Percentiles rank a stretch among this genome's conserved stretches.
Evolutionary conservation across 176 grass and related monocot genomes (phyloP).

Genomic region (Hordeum vulgare): MorexV3_pseudomolecules_assembly NC_058518.1:381715441-381715940

Average conservation of each 20-base stretch:
- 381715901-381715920: background rate
- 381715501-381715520: constrained; percentile 70
- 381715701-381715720: constrained; percentile 87
- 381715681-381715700: constrained; percentile 75
- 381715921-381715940: background rate
- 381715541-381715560: constrained; percentile 85
- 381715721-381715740: constrained; percentile 67
- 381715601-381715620: background rate
- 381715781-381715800: constrained; percentile 33
- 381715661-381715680: constrained; percentile 92
- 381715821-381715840: constrained; percentile 38
- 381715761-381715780: constrained; percentile 18
- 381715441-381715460: constrained; percentile 87
- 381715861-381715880: constrained; percentile 24
- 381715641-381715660: constrained; percentile 44
- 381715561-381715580: constrained; percentile 73
- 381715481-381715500: constrained; percentile 58
- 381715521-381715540: constrained; percentile 64
- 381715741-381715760: constrained; percentile 24
- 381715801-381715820: constrained; percentile 23
- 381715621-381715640: constrained; percentile 17
- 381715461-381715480: constrained; percentile 70
- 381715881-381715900: background rate
- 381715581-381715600: constrained; percentile 26
- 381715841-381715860: constrained; percentile 80